These are phyloP conservation scores for Bonia amplexicaulis DNA, from an alignment of 176 grass and related monocot genomes.

Conservation along the genomic window DNA sequence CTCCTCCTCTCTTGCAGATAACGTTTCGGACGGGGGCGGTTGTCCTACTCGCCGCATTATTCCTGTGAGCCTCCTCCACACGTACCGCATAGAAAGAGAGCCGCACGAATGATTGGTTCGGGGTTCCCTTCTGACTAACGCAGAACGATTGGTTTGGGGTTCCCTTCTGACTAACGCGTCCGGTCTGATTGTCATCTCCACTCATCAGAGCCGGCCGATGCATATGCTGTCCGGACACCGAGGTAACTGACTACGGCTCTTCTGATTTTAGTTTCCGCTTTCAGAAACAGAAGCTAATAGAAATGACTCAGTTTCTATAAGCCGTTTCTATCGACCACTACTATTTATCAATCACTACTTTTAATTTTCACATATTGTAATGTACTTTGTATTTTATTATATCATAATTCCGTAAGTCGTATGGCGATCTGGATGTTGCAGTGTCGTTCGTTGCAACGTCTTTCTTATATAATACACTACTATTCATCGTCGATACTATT, in stretches of 20 bases:
- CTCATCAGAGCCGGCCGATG: neutral
- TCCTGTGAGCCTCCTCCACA: conserved; percentile 51
- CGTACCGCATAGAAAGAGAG: conserved; percentile 18
- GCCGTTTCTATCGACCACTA: rapidly evolving
- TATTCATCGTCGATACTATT: too few species aligned
- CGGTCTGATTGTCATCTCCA: conserved; percentile 13
- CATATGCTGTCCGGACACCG: neutral
- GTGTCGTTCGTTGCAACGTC: too few species aligned
- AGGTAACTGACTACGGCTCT: neutral
- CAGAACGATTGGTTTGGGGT: conserved; percentile 30
- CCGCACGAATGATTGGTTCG: conserved; percentile 26
- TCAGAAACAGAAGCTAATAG: too few species aligned
- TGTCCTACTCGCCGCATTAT: conserved; percentile 58
- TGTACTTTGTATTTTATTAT: too few species aligned
- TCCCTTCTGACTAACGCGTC: conserved; percentile 39
- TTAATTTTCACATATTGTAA: too few species aligned
- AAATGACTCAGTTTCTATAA: rapidly evolving
- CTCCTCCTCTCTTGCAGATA: conserved; percentile 42
- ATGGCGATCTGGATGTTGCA: too few species aligned
- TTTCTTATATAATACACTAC: too few species aligned
- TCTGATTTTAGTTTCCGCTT: too few species aligned
- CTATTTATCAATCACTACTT: too few species aligned
- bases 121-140: conserved; percentile 31
- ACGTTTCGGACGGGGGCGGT: conserved; percentile 46
- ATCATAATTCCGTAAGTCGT: too few species aligned